phyloP scores from a whole-genome alignment of 179 eudicot species.

The Nepenthes alata region DNA sequence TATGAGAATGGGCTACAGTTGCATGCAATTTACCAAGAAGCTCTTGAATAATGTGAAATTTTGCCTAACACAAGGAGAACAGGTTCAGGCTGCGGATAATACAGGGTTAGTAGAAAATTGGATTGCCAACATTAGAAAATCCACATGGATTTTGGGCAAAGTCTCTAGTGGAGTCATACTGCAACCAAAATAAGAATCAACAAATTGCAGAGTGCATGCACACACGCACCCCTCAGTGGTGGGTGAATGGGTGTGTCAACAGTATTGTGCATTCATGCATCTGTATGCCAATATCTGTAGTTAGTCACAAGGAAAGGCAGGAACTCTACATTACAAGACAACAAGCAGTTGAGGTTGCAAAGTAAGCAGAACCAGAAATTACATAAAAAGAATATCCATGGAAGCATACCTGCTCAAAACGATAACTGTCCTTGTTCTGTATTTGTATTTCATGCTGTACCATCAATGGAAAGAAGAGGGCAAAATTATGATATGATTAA shows the following conservation, averaged over 20 bases:
- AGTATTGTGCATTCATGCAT: too few species aligned
- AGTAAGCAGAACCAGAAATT: background rate
- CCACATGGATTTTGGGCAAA: too few species aligned
- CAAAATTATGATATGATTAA: background rate
- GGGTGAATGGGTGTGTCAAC: too few species aligned
- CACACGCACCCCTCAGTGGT: too few species aligned
- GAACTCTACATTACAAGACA: too few species aligned
- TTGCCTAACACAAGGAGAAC: constrained; percentile 40
- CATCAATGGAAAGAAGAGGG: constrained; percentile 8
- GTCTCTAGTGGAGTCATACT: too few species aligned
- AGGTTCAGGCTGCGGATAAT: background rate
- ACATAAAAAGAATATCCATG: background rate
- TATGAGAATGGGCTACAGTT: constrained; percentile 35
- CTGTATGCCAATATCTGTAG: too few species aligned
- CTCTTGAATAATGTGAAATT: constrained; percentile 89
- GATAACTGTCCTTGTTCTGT: constrained; percentile 70
- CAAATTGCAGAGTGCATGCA: too few species aligned
- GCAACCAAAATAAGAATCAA: too few species aligned
- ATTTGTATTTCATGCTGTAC: constrained; percentile 78
- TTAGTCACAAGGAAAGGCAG: too few species aligned
- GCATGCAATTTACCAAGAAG: constrained; percentile 88
- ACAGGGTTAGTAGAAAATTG: background rate
- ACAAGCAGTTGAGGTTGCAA: background rate
- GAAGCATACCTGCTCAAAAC: constrained; percentile 81
- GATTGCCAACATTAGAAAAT: too few species aligned